Base-by-base conservation (phyloP, 805 yeast genomes). In the Hanseniaspora taiwanica region DNA sequence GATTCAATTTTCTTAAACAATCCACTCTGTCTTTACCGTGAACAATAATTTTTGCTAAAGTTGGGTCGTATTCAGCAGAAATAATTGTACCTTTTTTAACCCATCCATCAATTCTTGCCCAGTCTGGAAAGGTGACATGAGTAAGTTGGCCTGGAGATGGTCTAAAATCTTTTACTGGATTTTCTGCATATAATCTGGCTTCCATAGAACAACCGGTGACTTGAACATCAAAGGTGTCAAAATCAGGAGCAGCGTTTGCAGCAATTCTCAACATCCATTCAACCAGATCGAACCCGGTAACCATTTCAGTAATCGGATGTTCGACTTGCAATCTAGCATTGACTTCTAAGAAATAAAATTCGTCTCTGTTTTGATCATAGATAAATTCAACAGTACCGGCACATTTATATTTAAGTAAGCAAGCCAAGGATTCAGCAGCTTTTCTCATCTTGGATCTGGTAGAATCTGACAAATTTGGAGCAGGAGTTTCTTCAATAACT, bases 361-460 rank as follows among this genome's bases (percentile, higher is more conserved):
- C 91, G 56, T 87, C 89, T 50, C 94, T 68, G 41, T 61, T 69
- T 53, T 81, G 80, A 56, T 91, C 97, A 55, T 83, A 89, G 52
- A 89, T 87, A 58, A 78, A 89, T 63, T 89, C 98, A 51, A 91
- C 94, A 6, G 98, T 89, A 60, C 97, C 98, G 32, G 97, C 98
- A 63, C 95, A 78, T 63, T 84, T 86, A 65, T 91, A 89, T 51
- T 83, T 78, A 79, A 91, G 76, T 20, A 80, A 65, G 2, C 86
- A 64, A 36, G 80, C 96, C 46, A 89, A 67, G 40, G 76, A 78
- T 59, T 83, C 94, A 34, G 96, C 84, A 34, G 96, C 89, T 39
- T 67, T 65, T 62, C 87, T 76, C 81, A 89, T 77, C 39, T 66
- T 70, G 35, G 60, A 60, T 53, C 96, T 72, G 2, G 95, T 86